Evolutionary conservation across 176 grass and related monocot species (phyloP).

Genomic region (Zea luxurians): DNA sequence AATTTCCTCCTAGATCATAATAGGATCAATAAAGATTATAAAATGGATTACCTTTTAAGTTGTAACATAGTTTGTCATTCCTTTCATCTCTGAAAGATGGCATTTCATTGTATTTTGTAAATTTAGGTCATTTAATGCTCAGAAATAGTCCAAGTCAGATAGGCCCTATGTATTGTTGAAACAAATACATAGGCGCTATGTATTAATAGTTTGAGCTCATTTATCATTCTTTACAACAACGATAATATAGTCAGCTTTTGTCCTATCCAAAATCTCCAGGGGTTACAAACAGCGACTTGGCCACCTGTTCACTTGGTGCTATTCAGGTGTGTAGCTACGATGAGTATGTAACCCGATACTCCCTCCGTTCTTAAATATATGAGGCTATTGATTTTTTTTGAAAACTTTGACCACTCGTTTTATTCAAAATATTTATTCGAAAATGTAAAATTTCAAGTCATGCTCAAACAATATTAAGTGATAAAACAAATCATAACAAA

Average conservation of each 20-base stretch:
- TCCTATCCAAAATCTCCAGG: conserved; percentile 50
- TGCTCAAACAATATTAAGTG: no score
- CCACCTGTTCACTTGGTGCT: conserved; percentile 85
- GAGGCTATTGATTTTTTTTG: no score
- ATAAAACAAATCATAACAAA: no score
- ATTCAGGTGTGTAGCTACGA: conserved; percentile 72
- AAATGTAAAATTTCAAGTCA: no score
- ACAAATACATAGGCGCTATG: not conserved
- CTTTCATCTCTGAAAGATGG: not conserved
- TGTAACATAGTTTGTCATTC: not conserved
- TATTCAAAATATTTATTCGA: no score
- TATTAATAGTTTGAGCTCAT: conserved; percentile 2
- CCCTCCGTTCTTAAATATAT: no score
- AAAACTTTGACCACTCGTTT: no score
- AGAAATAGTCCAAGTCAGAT: not conserved
- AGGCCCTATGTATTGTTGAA: not conserved
- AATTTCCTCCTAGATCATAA: not conserved
- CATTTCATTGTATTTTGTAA: conserved; percentile 21
- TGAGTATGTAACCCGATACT: not conserved
- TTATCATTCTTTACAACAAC: not conserved
- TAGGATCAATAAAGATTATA: not conserved
- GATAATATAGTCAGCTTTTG: not conserved
- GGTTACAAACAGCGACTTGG: conserved; percentile 77
- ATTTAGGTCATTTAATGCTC: not conserved
- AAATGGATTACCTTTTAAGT: not conserved